Evolutionary conservation across 768 basidiomycete genomes (phyloP), one percentile per base, ranked within the genome.

Genomic region (Pleurotus ostreatus): DNA sequence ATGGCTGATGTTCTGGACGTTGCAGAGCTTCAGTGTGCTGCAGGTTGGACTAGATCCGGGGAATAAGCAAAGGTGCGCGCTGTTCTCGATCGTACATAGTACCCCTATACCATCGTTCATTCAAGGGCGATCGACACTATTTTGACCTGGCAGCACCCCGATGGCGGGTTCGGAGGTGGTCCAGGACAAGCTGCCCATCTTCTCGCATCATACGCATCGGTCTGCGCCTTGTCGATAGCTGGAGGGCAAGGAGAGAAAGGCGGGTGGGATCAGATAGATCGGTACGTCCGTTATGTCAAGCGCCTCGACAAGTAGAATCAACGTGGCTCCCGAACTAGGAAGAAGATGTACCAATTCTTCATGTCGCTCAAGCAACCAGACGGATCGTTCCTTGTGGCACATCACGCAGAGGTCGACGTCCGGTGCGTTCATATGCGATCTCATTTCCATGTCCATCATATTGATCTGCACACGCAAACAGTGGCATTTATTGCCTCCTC

Each of bases 401-500:
- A 84, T 45, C 82, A 92, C 54, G 92, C 86, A 12, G 97, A 99
- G 69, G 88, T 98, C 12, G 97, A 99, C 65, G 93, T 97, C 49
- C 84, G 95, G 92, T 93, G 61, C 55, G 79, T 71, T 43, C 7
- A 45, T 34, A 30, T 16, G 7, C 11, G 30, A 34, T 34, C 30
- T 34, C 30, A 34, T 34, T 34, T 34, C 30, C 30, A 34, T 11
- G 7, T 2, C 30, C 7, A 34, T 34, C 30, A 11, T 34, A 34
- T 34, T 34, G 9, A 34, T 34, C 30, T 34, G 4, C 8, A 11
- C 30, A 4, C 30, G 2, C 30, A 11, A 20, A 22, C 65, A 94
- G 94, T n/a, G 97, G 94, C 0, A 88, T 90, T 26, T 99, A 98
- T 67, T 97, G 96, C 66, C 82, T 98, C 1, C 80, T 99, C 11